Conservation (phyloP, 2,329 filamentous ascomycete genomes). For the Myriangium duriaei region DNA sequence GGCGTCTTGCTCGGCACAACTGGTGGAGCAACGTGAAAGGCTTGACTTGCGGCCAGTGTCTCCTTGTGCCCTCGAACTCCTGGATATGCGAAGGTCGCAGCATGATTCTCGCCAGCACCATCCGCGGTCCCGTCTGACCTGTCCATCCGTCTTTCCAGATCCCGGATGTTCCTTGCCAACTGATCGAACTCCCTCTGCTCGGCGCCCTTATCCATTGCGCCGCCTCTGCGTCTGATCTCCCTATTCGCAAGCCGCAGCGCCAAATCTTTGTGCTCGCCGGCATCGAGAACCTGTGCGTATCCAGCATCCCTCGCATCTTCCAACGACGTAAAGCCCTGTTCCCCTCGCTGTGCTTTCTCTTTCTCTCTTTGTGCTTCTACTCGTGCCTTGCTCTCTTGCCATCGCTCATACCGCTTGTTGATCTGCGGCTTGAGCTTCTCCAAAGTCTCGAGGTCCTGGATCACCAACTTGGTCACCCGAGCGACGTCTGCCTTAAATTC, state of each 20-base stretch:
- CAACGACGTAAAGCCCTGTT: slow-evolving; percentile 11
- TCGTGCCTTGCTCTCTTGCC: slow-evolving; percentile 42
- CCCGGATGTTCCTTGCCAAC: slow-evolving; percentile 5
- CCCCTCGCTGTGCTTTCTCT: not conserved
- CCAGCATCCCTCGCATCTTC: slow-evolving; percentile 10
- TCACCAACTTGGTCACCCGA: slow-evolving; percentile 49
- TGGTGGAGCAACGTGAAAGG: no score
- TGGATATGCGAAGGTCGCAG: slow-evolving; percentile 5
- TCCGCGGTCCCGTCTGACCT: not conserved
- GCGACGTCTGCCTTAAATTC: slow-evolving; percentile 43
- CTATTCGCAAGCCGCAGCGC: slow-evolving; percentile 64
- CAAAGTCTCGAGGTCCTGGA: slow-evolving; percentile 53
- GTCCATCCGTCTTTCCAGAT: slow-evolving; percentile 6
- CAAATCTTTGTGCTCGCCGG: slow-evolving; percentile 58
- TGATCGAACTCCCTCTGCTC: slow-evolving; percentile 8
- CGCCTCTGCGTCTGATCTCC: slow-evolving; percentile 56
- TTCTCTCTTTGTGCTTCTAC: slow-evolving; percentile 19
- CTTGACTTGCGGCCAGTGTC: no score
- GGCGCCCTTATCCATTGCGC: not conserved
- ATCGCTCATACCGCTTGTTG: slow-evolving; percentile 55
- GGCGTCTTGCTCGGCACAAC: slow-evolving; percentile 6
- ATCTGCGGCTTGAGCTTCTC: slow-evolving; percentile 73
- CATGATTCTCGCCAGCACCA: not conserved
- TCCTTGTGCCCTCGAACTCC: slow-evolving; percentile 1
- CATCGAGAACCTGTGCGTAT: slow-evolving; percentile 40